phyloP scores from a whole-genome alignment of 2,329 filamentous ascomycete genomes.

The Talaromyces sp. region DNA sequence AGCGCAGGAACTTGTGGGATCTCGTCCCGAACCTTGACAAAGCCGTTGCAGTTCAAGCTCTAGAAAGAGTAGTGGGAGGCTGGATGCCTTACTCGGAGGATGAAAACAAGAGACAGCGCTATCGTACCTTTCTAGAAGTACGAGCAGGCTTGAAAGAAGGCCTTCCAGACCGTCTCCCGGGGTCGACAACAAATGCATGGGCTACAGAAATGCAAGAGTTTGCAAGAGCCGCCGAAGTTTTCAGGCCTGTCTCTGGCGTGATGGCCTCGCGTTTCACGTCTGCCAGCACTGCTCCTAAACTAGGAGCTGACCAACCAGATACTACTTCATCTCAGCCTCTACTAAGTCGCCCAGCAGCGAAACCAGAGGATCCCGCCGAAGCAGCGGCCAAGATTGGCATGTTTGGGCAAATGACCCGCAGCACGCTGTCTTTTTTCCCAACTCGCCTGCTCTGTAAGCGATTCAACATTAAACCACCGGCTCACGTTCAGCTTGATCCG shows the following conservation, averaged over 20 bases:
- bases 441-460: constrained; percentile 85
- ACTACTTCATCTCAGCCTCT: constrained; percentile 27
- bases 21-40: constrained; percentile 62
- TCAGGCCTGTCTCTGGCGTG: constrained; percentile 83
- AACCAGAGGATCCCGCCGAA: constrained; percentile 70
- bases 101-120: constrained; percentile 71
- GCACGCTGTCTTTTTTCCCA: constrained; percentile 67
- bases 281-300: constrained; percentile 33
- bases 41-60: constrained; percentile 62
- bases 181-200: constrained; percentile 65
- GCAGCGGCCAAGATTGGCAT: constrained; percentile 85
- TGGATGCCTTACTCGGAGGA: constrained; percentile 84
- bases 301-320: constrained; percentile 32
- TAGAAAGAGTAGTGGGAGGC: constrained; percentile 59
- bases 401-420: constrained; percentile 85
- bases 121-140: constrained; percentile 74
- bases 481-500: constrained; percentile 57
- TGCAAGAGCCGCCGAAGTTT: constrained; percentile 67
- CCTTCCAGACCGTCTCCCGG: constrained; percentile 52
- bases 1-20: constrained; percentile 52
- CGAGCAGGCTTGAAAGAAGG: constrained; percentile 59
- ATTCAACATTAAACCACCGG: constrained; percentile 78
- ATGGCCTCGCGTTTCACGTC: constrained; percentile 94
- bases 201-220: constrained; percentile 76
- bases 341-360: constrained; percentile 48